Evolutionary conservation across 2,329 filamentous ascomycete species (phyloP), one percentile per base, ranked within the genome.

Genomic region (Didymella glomerata): DNA sequence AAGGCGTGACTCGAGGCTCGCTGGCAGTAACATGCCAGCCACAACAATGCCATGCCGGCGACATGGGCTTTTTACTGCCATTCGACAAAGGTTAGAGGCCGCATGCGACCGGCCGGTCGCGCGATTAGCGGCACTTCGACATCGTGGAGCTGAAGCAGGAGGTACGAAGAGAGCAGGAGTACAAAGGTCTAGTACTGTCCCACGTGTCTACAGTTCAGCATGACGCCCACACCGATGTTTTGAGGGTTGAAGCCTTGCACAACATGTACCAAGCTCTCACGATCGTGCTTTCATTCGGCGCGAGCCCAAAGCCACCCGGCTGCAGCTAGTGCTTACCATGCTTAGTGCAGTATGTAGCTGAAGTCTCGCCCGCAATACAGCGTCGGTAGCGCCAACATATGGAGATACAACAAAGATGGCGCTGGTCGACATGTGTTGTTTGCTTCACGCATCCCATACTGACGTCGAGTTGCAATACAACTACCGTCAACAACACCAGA

Each of bases 311-410:
- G 54, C 55, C 54, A 56, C 58, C 32, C 36, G 24, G 47, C 44
- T 62, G 55, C 50, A 53, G 57, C 54, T 58, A 61, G 59, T 46
- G 54, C 46, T 42, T 40, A 44, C 52, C 38, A 22, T 54, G 51
- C 50, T 44, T 60, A 61, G 56, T 58, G 49, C n/a, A 40, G 9
- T 40, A 47, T 54, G 47, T 25, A 45, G 60, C 54, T 59, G 54
- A 34, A 49, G 49, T 57, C 53, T 60, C 40, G 54, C 58, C 48
- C 49, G 46, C 54, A 48, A 24, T 50, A 30, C 46, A 44, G 38
- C 45, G 42, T 41, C 11, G 22, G 41, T 51, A 51, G 54, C 48
- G 48, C 48, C 32, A 27, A 56, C 30, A 30, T 47, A 28, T 38
- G 40, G 36, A 40, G 36, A 20, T 40, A 38, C 38, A 14, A 30